phyloP scores from a whole-genome alignment of 2,329 filamentous ascomycete genomes.

The Fusarium coffeatum region DNA sequence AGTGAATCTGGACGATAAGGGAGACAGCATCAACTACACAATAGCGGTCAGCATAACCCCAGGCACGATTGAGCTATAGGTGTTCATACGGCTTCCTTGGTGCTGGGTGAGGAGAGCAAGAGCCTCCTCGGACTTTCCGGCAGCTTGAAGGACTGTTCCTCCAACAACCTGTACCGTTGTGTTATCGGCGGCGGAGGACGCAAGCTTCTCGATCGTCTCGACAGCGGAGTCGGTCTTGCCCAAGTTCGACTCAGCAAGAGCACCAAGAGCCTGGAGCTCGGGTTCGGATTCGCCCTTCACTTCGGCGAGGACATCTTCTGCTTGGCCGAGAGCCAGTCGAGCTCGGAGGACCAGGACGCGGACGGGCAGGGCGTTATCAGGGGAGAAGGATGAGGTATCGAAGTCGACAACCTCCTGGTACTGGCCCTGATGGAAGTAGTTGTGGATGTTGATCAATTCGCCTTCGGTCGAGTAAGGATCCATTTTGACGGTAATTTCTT shows the following conservation, averaged over 20 bases:
- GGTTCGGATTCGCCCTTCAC: slow-evolving; percentile 74
- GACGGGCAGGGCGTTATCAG: slow-evolving; percentile 80
- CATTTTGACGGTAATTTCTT: slow-evolving; percentile 59
- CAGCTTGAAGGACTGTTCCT: slow-evolving; percentile 83
- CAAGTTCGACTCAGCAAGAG: slow-evolving; percentile 74
- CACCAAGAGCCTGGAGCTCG: slow-evolving; percentile 80
- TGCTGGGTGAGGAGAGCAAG: slow-evolving; percentile 83
- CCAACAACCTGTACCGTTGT: slow-evolving; percentile 82
- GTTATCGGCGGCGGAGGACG: slow-evolving; percentile 76
- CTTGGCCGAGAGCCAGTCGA: slow-evolving; percentile 83
- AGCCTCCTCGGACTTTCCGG: slow-evolving; percentile 87
- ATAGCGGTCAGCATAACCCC: slow-evolving; percentile 41
- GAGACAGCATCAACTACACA: slow-evolving; percentile 78
- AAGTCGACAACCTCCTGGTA: slow-evolving; percentile 89
- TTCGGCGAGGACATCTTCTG: slow-evolving; percentile 76
- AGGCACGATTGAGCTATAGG: not conserved
- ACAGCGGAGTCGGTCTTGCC: slow-evolving; percentile 73
- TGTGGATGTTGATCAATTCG: slow-evolving; percentile 78
- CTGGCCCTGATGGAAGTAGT: slow-evolving; percentile 81
- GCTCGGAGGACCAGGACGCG: slow-evolving; percentile 84
- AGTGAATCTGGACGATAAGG: slow-evolving; percentile 90
- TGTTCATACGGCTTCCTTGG: slow-evolving; percentile 80
- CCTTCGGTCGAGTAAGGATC: slow-evolving; percentile 78
- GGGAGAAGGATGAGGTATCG: slow-evolving; percentile 81
- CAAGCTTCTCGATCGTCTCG: slow-evolving; percentile 73